These are phyloP conservation scores for Populus euphratica DNA, from an alignment of 345 rosid genomes.

Conservation along the genomic window DNA sequence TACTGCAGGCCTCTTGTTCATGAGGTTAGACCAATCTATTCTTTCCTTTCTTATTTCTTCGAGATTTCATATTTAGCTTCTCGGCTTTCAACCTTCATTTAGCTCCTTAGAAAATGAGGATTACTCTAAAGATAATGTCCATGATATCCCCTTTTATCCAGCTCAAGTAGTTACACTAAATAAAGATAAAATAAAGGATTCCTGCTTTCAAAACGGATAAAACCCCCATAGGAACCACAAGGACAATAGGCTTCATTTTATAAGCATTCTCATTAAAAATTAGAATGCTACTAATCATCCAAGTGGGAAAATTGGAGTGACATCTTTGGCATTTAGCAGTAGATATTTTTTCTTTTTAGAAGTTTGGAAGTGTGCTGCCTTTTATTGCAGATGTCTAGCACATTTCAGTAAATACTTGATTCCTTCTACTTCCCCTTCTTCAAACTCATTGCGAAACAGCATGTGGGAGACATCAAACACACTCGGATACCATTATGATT, in stretches of 20 bases:
- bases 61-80: neutral
- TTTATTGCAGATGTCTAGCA: neutral
- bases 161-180: neutral
- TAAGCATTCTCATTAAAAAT: neutral
- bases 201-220: neutral
- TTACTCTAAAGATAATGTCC: neutral
- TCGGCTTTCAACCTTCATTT: neutral
- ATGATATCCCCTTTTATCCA: neutral
- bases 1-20: conserved; percentile 57
- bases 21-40: conserved; percentile 43
- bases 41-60: neutral
- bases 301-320: neutral
- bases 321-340: neutral
- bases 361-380: neutral
- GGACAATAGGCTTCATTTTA: neutral
- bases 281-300: neutral
- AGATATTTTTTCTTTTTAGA: neutral
- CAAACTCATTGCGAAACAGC: neutral
- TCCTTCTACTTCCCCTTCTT: neutral
- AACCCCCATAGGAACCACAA: neutral
- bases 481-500: neutral
- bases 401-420: neutral
- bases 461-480: neutral
- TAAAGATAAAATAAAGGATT: neutral
- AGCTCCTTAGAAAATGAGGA: neutral